Percentiles rank a stretch among this genome's conserved stretches.
phyloP scores from a whole-genome alignment of 2,329 filamentous ascomycete species.

The Aciculosporium take region DNA sequence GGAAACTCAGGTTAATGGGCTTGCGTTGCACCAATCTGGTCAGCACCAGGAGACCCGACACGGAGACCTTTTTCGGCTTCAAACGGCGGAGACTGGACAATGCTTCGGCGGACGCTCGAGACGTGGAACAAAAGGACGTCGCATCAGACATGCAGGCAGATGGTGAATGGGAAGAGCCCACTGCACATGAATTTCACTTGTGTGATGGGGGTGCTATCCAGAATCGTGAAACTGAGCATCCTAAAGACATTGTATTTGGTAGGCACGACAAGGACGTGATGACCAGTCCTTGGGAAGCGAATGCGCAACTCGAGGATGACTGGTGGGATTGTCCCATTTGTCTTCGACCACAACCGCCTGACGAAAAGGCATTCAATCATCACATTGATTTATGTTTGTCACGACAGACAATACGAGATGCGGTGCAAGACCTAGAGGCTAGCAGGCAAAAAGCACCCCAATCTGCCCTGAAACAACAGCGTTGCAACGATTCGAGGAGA shows the following conservation, averaged over 20 bases:
- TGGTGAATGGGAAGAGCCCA: conserved; percentile 52
- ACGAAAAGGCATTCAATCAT: conserved; percentile 70
- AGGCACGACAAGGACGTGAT: conserved; percentile 37
- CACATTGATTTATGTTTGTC: conserved; percentile 91
- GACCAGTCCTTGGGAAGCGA: conserved; percentile 27
- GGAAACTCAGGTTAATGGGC: conserved; percentile 77
- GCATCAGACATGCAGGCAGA: conserved; percentile 16
- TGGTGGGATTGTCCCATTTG: conserved; percentile 87
- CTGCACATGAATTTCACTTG: conserved; percentile 33
- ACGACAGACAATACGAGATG: conserved; percentile 70
- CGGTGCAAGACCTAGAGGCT: conserved; percentile 42
- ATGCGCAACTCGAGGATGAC: conserved; percentile 24
- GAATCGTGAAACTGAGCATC: neutral
- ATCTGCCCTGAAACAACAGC: conserved; percentile 24
- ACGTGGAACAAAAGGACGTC: conserved; percentile 19
- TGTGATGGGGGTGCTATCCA: neutral
- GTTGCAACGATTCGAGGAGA: conserved; percentile 23
- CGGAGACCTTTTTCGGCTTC: conserved; percentile 66
- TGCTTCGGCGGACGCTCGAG: conserved; percentile 10
- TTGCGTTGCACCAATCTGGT: conserved; percentile 77
- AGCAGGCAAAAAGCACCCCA: conserved; percentile 16
- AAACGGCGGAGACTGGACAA: conserved; percentile 18
- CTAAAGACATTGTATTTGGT: conserved; percentile 4
- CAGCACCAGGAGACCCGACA: conserved; percentile 67
- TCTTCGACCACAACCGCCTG: conserved; percentile 54